phyloP scores from a whole-genome alignment of 129 eudicot genomes.

The Tagetes patula region DNA sequence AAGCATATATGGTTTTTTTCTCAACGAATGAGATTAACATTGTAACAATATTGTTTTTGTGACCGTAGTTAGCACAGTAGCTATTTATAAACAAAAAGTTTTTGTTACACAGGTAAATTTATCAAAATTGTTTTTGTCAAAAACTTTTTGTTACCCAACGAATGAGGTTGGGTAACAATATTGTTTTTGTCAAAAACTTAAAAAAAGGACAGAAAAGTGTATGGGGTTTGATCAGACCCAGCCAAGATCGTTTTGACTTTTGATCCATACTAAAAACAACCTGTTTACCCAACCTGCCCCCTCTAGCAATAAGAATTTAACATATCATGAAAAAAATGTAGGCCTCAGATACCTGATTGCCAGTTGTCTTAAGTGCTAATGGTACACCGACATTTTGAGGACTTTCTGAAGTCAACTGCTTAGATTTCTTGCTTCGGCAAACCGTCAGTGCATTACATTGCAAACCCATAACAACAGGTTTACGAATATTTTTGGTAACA shows the following conservation, averaged over 20 bases:
- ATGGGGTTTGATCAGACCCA: not conserved
- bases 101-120: too few relatives aligned
- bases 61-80: too few relatives aligned
- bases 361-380: slow-evolving; percentile 12
- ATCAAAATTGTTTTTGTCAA: too few relatives aligned
- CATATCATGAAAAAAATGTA: not conserved
- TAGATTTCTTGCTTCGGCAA: slow-evolving; percentile 17
- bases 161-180: not conserved
- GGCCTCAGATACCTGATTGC: slow-evolving; percentile 13
- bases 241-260: not conserved
- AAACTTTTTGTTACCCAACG: too few relatives aligned
- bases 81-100: too few relatives aligned
- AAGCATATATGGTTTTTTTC: too few relatives aligned
- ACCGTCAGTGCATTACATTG: slow-evolving; percentile 31
- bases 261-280: slow-evolving; percentile 8
- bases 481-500: not conserved
- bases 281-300: not conserved
- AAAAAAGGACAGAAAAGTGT: not conserved
- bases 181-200: not conserved
- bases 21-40: too few relatives aligned
- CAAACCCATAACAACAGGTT: slow-evolving; percentile 41
- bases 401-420: slow-evolving; percentile 5
- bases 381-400: not conserved
- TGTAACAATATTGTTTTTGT: too few relatives aligned
- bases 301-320: not conserved